Percentiles rank a stretch among this genome's conserved stretches.
Evolutionary conservation across 2,329 filamentous ascomycete genomes (phyloP).

Genomic region (Penicillium sp.): DNA sequence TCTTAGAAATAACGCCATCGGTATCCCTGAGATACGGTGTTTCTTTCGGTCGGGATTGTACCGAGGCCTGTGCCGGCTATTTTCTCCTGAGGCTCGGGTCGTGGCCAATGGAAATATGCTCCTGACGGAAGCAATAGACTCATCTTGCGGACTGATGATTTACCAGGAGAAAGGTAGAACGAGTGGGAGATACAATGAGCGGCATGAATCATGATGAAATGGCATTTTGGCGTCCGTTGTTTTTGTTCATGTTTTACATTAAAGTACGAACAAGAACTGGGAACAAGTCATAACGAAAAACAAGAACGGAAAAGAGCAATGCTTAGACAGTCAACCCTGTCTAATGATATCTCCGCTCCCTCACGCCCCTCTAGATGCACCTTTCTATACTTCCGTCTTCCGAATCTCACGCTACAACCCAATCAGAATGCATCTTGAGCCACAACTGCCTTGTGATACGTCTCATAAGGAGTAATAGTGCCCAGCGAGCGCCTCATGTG

Average conservation of each 20-base stretch:
- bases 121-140: neutral
- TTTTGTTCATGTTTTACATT: neutral
- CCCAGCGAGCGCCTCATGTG: conserved; percentile 87
- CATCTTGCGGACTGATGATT: neutral
- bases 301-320: neutral
- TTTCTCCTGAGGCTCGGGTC: conserved; percentile 15
- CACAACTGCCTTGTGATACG: conserved; percentile 65
- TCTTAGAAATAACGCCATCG: conserved; percentile 15
- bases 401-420: neutral
- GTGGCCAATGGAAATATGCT: neutral
- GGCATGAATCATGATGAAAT: neutral
- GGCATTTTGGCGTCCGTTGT: neutral
- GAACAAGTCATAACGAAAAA: neutral
- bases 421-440: conserved; percentile 28
- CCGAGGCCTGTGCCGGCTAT: conserved; percentile 21
- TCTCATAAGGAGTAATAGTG: conserved; percentile 80
- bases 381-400: neutral
- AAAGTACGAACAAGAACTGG: neutral
- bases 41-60: conserved; percentile 18
- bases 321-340: neutral
- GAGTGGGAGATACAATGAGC: neutral
- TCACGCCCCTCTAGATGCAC: neutral
- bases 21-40: conserved; percentile 8
- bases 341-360: neutral
- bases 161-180: neutral